Conservation (phyloP, 345 rosid species). For the Camelina laxa region DNA sequence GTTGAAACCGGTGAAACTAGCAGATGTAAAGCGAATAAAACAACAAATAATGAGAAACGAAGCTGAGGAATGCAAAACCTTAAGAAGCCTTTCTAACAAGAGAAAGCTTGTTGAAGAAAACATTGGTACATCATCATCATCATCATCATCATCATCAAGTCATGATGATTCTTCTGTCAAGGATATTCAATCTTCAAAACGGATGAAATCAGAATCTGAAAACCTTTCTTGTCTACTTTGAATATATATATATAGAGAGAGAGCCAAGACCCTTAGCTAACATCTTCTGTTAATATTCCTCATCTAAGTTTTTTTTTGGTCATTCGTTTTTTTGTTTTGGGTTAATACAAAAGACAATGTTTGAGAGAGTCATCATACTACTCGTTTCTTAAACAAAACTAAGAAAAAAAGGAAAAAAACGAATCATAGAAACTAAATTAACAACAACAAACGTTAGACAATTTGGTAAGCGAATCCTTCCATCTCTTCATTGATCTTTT, state of each 20-base stretch:
- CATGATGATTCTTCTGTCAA: conserved; percentile 15
- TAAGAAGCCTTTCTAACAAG: conserved; percentile 39
- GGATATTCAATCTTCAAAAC: conserved; percentile 27
- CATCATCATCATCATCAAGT: conserved; percentile 31
- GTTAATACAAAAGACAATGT: conserved; percentile 21
- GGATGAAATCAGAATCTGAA: conserved; percentile 30
- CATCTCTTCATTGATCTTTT: neutral
- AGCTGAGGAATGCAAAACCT: conserved; percentile 44
- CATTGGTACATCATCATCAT: conserved; percentile 29
- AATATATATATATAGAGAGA: neutral
- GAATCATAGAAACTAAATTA: no score
- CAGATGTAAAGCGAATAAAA: conserved; percentile 70
- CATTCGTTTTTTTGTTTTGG: conserved; percentile 22
- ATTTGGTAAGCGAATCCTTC: neutral
- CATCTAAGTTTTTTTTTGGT: conserved; percentile 27
- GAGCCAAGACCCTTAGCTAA: conserved; percentile 22
- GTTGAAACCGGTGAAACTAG: conserved; percentile 75
- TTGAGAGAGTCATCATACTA: neutral
- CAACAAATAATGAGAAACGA: conserved; percentile 51
- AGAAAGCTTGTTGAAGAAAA: conserved; percentile 44
- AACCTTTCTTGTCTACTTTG: conserved; percentile 12
- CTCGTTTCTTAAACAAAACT: neutral
- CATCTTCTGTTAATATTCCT: conserved; percentile 36
- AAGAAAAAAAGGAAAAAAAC: neutral
- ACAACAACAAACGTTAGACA: neutral